A percentile compares a stretch with the other conserved stretches of the same genome.
Conservation (phyloP, 169 alveolate species). For the Plasmodium vivax region DNA sequence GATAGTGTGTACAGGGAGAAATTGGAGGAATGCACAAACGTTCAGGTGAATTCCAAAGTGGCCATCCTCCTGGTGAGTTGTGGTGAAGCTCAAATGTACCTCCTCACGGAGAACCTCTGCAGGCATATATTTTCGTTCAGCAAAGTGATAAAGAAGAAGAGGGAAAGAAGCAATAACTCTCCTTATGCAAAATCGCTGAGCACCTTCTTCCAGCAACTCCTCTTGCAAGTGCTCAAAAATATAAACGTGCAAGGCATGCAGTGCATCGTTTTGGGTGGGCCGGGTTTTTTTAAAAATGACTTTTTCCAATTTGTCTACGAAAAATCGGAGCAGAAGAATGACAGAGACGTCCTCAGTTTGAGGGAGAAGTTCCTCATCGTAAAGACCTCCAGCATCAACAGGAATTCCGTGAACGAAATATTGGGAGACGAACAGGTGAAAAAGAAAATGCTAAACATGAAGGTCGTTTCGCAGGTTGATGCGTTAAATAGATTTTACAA, state of each 20-base stretch:
- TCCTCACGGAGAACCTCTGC: constrained; percentile 22
- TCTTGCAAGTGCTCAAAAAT: not conserved
- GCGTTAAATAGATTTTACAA: constrained; percentile 36
- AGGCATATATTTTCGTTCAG: constrained; percentile 5
- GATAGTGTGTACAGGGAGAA: constrained; percentile 1
- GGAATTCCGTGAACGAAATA: constrained; percentile 44
- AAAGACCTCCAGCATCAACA: constrained; percentile 25
- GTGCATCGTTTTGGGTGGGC: constrained; percentile 53
- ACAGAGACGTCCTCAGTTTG: constrained; percentile 3
- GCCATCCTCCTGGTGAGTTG: constrained; percentile 38
- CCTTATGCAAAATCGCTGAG: constrained; percentile 20
- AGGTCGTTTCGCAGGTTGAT: constrained; percentile 40
- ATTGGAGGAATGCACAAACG: constrained; percentile 70
- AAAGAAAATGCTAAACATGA: constrained; percentile 16
- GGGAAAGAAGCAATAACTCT: constrained; percentile 16
- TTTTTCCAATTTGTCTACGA: constrained; percentile 16
- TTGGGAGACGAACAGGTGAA: constrained; percentile 23
- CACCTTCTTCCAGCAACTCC: constrained; percentile 1
- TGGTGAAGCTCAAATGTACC: constrained; percentile 56
- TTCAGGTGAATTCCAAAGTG: not conserved
- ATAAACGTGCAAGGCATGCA: constrained; percentile 21
- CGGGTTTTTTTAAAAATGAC: constrained; percentile 69
- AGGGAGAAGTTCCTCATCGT: constrained; percentile 18
- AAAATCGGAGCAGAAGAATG: constrained; percentile 33
- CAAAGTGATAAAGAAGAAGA: constrained; percentile 39